phyloP scores from a whole-genome alignment of 257 asterid genomes.

The Striga asiatica region DNA sequence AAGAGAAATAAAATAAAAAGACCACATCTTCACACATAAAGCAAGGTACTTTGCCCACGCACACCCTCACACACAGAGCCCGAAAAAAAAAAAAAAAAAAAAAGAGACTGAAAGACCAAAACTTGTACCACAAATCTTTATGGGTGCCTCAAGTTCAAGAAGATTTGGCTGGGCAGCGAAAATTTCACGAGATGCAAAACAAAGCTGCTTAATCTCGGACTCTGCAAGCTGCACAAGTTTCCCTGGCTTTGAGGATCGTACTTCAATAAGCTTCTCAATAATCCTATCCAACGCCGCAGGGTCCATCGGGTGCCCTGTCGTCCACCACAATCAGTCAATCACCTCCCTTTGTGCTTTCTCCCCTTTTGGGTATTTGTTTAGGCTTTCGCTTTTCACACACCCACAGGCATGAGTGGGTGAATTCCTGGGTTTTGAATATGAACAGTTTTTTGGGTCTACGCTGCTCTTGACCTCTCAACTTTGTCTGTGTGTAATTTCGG shows the following conservation, averaged over 20 bases:
- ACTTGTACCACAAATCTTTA: slow-evolving; percentile 78
- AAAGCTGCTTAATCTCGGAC: slow-evolving; percentile 83
- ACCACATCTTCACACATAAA: slow-evolving; percentile 38
- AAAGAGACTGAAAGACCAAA: not conserved
- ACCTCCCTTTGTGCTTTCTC: no score
- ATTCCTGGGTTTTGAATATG: no score
- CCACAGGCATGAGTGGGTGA: no score
- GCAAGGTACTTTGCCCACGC: not conserved
- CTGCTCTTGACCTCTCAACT: no score
- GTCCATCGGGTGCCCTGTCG: slow-evolving; percentile 38
- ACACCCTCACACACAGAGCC: not conserved
- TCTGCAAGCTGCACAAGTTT: slow-evolving; percentile 78
- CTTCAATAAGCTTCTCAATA: slow-evolving; percentile 66
- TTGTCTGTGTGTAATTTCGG: no score
- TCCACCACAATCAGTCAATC: no score
- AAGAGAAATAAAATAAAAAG: slow-evolving; percentile 32
- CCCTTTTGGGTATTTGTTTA: no score
- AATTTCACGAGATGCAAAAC: slow-evolving; percentile 68
- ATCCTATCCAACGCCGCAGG: slow-evolving; percentile 55
- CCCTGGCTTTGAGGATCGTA: slow-evolving; percentile 85
- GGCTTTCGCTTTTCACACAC: no score
- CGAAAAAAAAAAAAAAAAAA: not conserved
- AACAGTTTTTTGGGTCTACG: no score
- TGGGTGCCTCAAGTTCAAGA: slow-evolving; percentile 90
- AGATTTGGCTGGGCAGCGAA: slow-evolving; percentile 76